Base-by-base conservation (phyloP, 495 filamentous ascomycete species). In the Cercophora scortea region DNA sequence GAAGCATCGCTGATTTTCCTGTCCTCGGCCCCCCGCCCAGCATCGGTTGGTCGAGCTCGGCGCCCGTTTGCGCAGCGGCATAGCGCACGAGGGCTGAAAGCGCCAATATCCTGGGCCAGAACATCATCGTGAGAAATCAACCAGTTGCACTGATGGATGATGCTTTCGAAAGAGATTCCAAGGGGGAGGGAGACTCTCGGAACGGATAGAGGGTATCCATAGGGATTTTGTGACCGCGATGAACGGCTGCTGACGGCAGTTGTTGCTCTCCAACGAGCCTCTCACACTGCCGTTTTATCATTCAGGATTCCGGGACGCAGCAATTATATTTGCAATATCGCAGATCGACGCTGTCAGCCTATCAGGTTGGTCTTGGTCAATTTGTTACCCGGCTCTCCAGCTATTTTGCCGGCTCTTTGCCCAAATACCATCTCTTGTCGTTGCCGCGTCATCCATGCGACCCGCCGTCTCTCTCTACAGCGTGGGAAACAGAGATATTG, bases 1-100 rank as follows among this genome's bases (percentile, higher is more conserved):
- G 55, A 33, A 63, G 40, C 58, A 63, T 63, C 32, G 57, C 52
- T 5, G 38, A 40, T 6, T 39, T 47, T 17, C 59, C 32, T 16
- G 6, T 12, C 50, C 52, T 47, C 43, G 47, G 43, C 11, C 45
- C 19, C 13, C 59, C 47, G 41, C 49, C 17, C 39, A 54, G 18
- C 56, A 55, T 61, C 32, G 55, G 41, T 43, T 50, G 13, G 19
- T 56, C 54, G 8, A 52, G 39, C 44, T 56, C 54, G 11, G 32
- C 10, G 18, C 49, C 54, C 9, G 6, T 51, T 42, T 47, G 52
- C 40, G 52, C 40, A 6, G 45, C 43, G 25, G 25, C 52, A 35
- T 32, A 36, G 51, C 51, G 6, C 17, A 38, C 45, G 16, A 59
- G 44, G 19, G 57, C 45, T 17, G 50, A 25, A 17, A 59, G 43